A percentile compares a stretch with the other conserved stretches of the same genome.
Evolutionary conservation across 441 rosid species (phyloP).

Genomic region (Aleurites moluccanus): DNA sequence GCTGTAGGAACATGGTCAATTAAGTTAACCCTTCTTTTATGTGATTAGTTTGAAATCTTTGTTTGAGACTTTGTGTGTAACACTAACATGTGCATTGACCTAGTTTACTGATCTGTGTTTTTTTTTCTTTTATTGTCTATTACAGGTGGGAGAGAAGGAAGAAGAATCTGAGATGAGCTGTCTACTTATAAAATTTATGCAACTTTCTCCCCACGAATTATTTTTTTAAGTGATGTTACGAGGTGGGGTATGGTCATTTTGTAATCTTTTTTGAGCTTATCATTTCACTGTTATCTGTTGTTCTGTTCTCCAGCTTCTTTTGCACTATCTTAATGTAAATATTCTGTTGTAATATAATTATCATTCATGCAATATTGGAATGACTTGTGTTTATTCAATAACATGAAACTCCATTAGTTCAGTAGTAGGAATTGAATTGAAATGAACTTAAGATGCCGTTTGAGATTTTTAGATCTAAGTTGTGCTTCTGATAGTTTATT

Average conservation of each 20-base stretch:
- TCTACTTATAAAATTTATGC: slow-evolving; percentile 19
- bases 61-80: too few relatives aligned
- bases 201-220: slow-evolving; percentile 24
- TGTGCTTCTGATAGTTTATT: neutral
- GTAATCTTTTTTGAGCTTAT: slow-evolving; percentile 6
- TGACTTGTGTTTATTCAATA: neutral
- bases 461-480: neutral
- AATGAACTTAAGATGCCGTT: neutral
- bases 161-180: slow-evolving; percentile 37
- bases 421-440: neutral
- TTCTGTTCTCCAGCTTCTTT: slow-evolving; percentile 1
- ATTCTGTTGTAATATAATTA: slow-evolving; percentile 2
- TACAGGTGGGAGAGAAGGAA: slow-evolving; percentile 33
- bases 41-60: too few relatives aligned
- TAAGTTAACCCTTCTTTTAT: slow-evolving; percentile 3
- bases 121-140: neutral
- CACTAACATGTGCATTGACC: slow-evolving; percentile 37
- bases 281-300: neutral
- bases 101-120: slow-evolving; percentile 28
- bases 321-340: slow-evolving; percentile 28
- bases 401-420: neutral
- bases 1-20: slow-evolving; percentile 28
- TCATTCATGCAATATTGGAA: neutral
- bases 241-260: slow-evolving; percentile 23
- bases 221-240: slow-evolving; percentile 18